Percentiles rank a stretch among this genome's conserved stretches.
Conservation (phyloP, 768 basidiomycete genomes). For the Inosperma sp. region DNA sequence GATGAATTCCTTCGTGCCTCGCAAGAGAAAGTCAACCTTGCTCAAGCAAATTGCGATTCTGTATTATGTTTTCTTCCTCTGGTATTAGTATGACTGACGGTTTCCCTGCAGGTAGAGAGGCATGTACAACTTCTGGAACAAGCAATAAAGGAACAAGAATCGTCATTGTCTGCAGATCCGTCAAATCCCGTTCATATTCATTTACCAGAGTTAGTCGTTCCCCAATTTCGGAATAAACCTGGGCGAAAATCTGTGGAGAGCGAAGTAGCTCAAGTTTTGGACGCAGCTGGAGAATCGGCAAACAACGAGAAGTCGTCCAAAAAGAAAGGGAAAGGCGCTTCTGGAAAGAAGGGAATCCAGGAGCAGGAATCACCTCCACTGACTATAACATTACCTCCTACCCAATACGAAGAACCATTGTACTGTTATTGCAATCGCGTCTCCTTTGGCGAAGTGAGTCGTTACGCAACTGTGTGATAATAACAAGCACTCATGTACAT, state of each 20-base stretch:
- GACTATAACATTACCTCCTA: slow-evolving; percentile 36
- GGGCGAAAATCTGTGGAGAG: slow-evolving; percentile 7
- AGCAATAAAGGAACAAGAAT: slow-evolving; percentile 46
- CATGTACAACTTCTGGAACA: slow-evolving; percentile 77
- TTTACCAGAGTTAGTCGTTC: slow-evolving; percentile 58
- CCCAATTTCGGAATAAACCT: slow-evolving; percentile 31
- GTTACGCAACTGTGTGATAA: slow-evolving; percentile 9
- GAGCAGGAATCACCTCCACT: slow-evolving; percentile 25
- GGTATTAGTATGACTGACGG: slow-evolving; percentile 8
- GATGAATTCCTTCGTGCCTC: slow-evolving; percentile 59
- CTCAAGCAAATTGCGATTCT: slow-evolving; percentile 64
- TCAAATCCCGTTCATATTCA: slow-evolving; percentile 41
- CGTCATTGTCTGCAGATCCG: slow-evolving; percentile 36
- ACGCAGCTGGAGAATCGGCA: slow-evolving; percentile 3
- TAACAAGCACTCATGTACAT: slow-evolving; percentile 14
- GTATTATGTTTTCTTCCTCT: slow-evolving; percentile 36
- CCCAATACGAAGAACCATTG: slow-evolving; percentile 40
- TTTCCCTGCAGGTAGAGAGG: slow-evolving; percentile 57
- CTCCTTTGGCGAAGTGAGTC: slow-evolving; percentile 75
- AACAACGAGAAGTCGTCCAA: slow-evolving; percentile 11
- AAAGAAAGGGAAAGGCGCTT: slow-evolving; percentile 15
- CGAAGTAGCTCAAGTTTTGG: slow-evolving; percentile 8
- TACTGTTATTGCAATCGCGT: slow-evolving; percentile 83
- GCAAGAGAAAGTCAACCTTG: slow-evolving; percentile 76
- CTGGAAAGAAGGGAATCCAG: slow-evolving; percentile 14